A percentile compares a stretch with the other conserved stretches of the same genome.
Evolutionary conservation across 176 grass and related monocot species (phyloP).

Genomic region (Oryza meridionalis): DNA sequence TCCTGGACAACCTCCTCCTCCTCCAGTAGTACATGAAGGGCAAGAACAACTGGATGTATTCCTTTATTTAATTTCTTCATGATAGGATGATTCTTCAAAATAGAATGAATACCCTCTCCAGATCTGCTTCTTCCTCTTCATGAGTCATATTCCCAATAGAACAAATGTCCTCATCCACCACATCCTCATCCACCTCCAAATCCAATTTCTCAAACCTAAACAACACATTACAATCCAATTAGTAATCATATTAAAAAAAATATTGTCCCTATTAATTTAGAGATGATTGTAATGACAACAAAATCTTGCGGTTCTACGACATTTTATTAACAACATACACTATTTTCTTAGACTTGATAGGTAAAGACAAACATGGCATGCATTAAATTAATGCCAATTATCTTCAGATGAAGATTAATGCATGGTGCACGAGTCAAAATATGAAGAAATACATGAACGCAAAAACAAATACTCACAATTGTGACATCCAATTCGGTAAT

Average conservation of each 20-base stretch:
- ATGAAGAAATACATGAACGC: background rate
- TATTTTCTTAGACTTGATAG: no score
- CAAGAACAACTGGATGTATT: no score
- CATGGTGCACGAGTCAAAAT: background rate
- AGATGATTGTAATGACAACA: no score
- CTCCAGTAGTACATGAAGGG: background rate
- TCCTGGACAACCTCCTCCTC: background rate
- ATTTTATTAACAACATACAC: no score
- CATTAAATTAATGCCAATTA: no score
- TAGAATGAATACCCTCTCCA: background rate
- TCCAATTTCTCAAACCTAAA: background rate
- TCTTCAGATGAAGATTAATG: no score
- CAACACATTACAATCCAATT: background rate
- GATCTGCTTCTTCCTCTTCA: background rate
- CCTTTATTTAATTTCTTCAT: no score
- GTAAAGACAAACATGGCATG: no score
- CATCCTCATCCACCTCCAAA: background rate
- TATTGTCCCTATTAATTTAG: no score
- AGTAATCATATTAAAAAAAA: background rate
- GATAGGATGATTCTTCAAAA: background rate
- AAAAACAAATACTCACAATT: background rate
- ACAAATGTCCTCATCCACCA: background rate
- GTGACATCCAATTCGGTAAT: background rate
- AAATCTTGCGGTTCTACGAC: no score
- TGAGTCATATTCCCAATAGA: background rate